These are phyloP conservation scores for Themeda triandra DNA, from an alignment of 176 grass and related monocot genomes.

Conservation along the genomic window DNA sequence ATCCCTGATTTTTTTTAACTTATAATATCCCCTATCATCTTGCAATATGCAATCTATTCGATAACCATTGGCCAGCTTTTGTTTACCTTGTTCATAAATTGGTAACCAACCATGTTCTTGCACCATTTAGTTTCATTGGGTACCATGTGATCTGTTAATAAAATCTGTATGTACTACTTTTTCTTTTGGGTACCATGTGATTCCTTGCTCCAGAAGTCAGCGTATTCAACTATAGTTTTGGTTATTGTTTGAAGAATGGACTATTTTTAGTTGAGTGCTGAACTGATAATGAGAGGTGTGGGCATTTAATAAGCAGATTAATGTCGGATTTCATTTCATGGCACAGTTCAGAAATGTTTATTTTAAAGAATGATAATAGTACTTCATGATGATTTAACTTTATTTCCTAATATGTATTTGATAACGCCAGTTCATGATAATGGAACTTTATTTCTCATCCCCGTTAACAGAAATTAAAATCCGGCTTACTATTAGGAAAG, in stretches of 20 bases:
- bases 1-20: neutral
- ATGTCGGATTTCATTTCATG: neutral
- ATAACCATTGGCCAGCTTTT: neutral
- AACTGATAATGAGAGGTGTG: conserved; percentile 10
- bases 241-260: neutral
- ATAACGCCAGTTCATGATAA: no score
- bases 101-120: neutral
- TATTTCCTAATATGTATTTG: no score
- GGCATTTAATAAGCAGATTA: conserved; percentile 44
- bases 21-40: neutral
- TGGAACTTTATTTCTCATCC: no score
- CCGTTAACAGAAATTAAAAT: no score
- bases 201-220: neutral
- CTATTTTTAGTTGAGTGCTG: neutral
- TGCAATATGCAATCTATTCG: neutral
- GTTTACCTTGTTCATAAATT: conserved; percentile 3
- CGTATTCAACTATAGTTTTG: neutral
- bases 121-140: neutral
- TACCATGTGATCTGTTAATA: neutral
- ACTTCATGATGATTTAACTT: no score
- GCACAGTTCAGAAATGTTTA: no score
- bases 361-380: no score
- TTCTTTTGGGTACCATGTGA: neutral
- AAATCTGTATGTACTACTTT: neutral
- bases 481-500: no score